Evolutionary conservation across 192 early-diverging fungal species (phyloP).

Genomic region (Coemansia sp.): DNA sequence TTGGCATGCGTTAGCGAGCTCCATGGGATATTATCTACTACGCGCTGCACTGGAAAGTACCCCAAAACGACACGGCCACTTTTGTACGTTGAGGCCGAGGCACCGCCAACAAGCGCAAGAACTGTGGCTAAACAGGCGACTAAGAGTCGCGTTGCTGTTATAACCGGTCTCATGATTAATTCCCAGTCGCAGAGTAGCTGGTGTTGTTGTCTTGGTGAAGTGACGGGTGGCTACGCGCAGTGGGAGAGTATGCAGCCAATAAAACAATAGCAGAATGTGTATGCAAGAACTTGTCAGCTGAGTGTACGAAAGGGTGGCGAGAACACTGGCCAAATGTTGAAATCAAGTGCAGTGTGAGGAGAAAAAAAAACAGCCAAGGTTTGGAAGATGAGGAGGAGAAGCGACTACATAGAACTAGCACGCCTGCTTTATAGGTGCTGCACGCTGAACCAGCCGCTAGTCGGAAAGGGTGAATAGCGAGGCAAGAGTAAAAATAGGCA

Average conservation of each 20-base stretch:
- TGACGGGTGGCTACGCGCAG: neutral
- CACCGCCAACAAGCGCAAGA: neutral
- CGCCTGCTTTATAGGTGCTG: neutral
- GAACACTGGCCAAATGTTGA: neutral
- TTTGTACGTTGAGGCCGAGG: slow-evolving; percentile 26
- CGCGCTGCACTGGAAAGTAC: slow-evolving; percentile 52
- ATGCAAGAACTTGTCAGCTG: neutral
- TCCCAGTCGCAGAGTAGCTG: neutral
- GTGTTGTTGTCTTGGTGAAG: neutral
- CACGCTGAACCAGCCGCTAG: neutral
- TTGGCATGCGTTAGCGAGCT: slow-evolving; percentile 62
- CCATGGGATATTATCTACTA: slow-evolving; percentile 49
- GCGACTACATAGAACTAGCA: neutral
- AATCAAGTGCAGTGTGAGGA: neutral
- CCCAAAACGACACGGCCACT: slow-evolving; percentile 45
- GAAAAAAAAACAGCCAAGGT: neutral
- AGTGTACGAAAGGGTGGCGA: neutral
- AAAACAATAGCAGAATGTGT: neutral
- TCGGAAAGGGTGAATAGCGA: neutral
- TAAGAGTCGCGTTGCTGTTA: neutral
- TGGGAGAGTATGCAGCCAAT: neutral
- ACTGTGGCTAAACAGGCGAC: neutral
- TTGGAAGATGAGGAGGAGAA: neutral
- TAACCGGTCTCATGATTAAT: neutral
- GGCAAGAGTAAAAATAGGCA: neutral